A percentile compares a stretch with the other conserved stretches of the same genome.
These are phyloP conservation scores for Hypoxylon rubiginosum DNA, from an alignment of 2,329 filamentous ascomycete species.

Conservation along the genomic window DNA sequence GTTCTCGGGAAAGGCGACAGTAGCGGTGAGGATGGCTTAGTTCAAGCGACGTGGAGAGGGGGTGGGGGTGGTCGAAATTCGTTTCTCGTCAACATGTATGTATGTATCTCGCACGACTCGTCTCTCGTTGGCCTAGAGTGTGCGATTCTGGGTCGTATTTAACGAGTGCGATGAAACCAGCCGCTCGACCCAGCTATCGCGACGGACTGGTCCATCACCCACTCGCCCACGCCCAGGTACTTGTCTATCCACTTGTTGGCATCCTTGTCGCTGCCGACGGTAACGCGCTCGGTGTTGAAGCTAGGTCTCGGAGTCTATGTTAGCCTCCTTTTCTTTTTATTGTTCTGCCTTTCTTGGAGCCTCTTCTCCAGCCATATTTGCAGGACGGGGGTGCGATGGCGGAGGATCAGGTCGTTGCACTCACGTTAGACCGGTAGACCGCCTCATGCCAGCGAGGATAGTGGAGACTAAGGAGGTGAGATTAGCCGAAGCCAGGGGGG, in stretches of 20 bases:
- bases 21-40: background rate
- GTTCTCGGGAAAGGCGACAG: background rate
- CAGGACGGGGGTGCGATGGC: background rate
- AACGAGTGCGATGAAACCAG: conserved; percentile 93
- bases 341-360: conserved; percentile 1
- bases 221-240: conserved; percentile 95
- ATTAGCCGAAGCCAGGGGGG: conserved; percentile 29
- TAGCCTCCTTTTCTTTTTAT: conserved; percentile 52
- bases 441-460: conserved; percentile 96
- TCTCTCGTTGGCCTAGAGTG: conserved; percentile 15
- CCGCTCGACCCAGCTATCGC: conserved; percentile 88
- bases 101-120: background rate
- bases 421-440: conserved; percentile 98
- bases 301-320: conserved; percentile 73
- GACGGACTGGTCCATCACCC: conserved; percentile 97
- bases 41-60: conserved; percentile 4
- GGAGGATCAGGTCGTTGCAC: conserved; percentile 57
- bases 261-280: conserved; percentile 84
- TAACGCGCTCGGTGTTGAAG: conserved; percentile 87
- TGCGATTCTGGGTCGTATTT: conserved; percentile 47
- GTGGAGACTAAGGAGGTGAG: conserved; percentile 78
- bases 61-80: background rate
- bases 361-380: background rate
- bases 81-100: conserved; percentile 1
- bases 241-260: conserved; percentile 90